Conservation (phyloP, 2,329 filamentous ascomycete species). For the Alternaria postmessia region DNA sequence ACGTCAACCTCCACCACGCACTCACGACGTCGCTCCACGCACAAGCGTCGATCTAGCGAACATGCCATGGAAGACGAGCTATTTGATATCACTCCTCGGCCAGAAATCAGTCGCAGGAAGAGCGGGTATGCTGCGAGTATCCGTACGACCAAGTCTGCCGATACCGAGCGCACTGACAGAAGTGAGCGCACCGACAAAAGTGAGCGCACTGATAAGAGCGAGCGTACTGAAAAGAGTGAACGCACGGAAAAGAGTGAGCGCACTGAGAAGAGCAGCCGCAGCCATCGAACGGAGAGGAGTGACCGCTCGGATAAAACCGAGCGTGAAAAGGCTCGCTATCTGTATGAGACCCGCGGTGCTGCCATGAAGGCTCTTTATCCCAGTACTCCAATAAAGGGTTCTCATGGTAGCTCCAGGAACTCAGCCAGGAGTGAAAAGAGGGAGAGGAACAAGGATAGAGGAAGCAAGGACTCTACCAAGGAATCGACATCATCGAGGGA, state of each 20-base stretch:
- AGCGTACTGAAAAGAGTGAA: slow-evolving; percentile 26
- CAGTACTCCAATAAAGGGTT: slow-evolving; percentile 35
- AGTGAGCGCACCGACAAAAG: slow-evolving; percentile 30
- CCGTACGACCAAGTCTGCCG: slow-evolving; percentile 28
- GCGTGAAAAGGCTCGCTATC: slow-evolving; percentile 39
- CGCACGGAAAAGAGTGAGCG: slow-evolving; percentile 28
- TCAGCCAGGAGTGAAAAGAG: slow-evolving; percentile 27
- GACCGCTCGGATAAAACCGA: slow-evolving; percentile 32
- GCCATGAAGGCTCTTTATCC: slow-evolving; percentile 51
- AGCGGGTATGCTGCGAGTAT: slow-evolving; percentile 43
- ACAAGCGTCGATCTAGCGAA: slow-evolving; percentile 33
- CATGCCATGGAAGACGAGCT: slow-evolving; percentile 33
- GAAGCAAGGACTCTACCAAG: slow-evolving; percentile 28
- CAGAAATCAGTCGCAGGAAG: slow-evolving; percentile 35
- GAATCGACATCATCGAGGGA: slow-evolving; percentile 20
- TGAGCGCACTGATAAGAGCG: slow-evolving; percentile 26
- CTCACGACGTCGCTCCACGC: slow-evolving; percentile 41
- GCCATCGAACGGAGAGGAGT: slow-evolving; percentile 25
- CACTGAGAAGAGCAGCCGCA: slow-evolving; percentile 16
- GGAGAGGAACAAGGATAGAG: slow-evolving; percentile 27
- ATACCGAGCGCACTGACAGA: slow-evolving; percentile 32
- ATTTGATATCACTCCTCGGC: slow-evolving; percentile 27
- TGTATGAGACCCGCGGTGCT: slow-evolving; percentile 48
- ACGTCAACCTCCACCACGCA: slow-evolving; percentile 29
- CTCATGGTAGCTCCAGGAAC: slow-evolving; percentile 26